Evolutionary conservation across 331 rosid genomes (phyloP), one percentile per base, ranked within the genome.

Genomic region (Quercus lobata): DNA sequence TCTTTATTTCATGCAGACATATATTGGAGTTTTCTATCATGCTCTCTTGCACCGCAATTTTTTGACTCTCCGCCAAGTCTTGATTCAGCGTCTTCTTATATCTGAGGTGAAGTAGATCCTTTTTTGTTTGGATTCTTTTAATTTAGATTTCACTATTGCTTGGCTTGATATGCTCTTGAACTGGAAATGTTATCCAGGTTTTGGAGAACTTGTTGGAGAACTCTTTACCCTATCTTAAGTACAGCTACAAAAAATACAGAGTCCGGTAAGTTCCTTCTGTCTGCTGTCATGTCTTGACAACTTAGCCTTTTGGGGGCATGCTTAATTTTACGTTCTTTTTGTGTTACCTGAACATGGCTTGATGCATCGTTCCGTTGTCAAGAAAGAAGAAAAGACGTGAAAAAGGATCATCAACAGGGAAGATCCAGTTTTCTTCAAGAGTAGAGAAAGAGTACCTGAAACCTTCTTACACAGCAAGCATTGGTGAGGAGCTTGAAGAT

Each of bases 1-100:
- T 78, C 92, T 96, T 57, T 96, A 91, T 83, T 96, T 96, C 63
- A 96, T 96, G 99, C 99, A 96, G 84, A 88, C 99, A 25, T 96
- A 96, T 79, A 96, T 96, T 80, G 99, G 99, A 76, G 86, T 96
- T 73, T 96, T 96, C 90, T 93, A 96, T 83, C 98, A 96, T 69
- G 99, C 98, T 71, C 86, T 93, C 71, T 77, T 96, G 88, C 97
- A 93, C 79, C 97, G 99, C 29, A 93, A 92, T 82, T 91, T 96
- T 80, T 52, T 75, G 58, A 93, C 99, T 61, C 99, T 96, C 66
- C 98, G 98, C 69, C 87, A 87, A 90, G 93, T 93, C 76, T 83
- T 96, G 87, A 83, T 91, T 84, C 98, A 91, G 82, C 91, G 99
- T 79, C 99, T 96, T 56, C 97, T 96, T 79, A 82, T 96, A 81